These are phyloP conservation scores for Alectoria sarmentosa DNA, from an alignment of 495 filamentous ascomycete species.

Conservation along the genomic window DNA sequence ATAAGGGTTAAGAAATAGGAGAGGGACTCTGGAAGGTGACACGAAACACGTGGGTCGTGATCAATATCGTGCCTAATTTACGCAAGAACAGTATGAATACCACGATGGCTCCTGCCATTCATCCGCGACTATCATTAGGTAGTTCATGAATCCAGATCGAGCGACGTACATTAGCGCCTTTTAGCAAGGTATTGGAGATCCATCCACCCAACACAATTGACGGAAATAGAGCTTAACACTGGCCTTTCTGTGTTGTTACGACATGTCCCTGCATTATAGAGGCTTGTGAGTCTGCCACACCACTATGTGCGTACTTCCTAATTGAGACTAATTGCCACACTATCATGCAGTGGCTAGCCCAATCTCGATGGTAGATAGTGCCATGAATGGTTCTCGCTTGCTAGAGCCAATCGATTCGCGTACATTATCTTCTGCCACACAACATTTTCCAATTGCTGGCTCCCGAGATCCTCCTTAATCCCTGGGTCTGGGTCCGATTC, in stretches of 20 bases:
- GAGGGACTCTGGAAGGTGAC: neutral
- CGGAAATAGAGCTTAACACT: neutral
- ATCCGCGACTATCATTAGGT: neutral
- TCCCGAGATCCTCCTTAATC: neutral
- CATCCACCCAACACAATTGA: neutral
- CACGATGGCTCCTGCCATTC: neutral
- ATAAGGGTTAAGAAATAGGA: neutral
- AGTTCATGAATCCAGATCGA: neutral
- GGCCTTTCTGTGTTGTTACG: neutral
- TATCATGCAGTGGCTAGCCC: slow-evolving; percentile 3
- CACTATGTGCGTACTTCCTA: neutral
- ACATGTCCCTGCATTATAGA: neutral
- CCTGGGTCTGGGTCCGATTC: slow-evolving; percentile 4
- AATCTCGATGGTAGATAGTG: neutral
- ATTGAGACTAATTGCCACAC: neutral
- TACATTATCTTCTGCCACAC: neutral
- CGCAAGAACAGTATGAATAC: neutral
- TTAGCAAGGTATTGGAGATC: neutral
- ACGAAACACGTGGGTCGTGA: neutral
- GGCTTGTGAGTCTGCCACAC: neutral
- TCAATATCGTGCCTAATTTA: neutral
- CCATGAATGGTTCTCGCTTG: neutral
- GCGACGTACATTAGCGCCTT: slow-evolving; percentile 4
- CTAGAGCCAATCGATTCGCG: neutral
- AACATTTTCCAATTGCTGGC: neutral